A percentile compares a stretch with the other conserved stretches of the same genome.
Evolutionary conservation across 176 grass and related monocot species (phyloP).

Genomic region (Puya raimondii): DNA sequence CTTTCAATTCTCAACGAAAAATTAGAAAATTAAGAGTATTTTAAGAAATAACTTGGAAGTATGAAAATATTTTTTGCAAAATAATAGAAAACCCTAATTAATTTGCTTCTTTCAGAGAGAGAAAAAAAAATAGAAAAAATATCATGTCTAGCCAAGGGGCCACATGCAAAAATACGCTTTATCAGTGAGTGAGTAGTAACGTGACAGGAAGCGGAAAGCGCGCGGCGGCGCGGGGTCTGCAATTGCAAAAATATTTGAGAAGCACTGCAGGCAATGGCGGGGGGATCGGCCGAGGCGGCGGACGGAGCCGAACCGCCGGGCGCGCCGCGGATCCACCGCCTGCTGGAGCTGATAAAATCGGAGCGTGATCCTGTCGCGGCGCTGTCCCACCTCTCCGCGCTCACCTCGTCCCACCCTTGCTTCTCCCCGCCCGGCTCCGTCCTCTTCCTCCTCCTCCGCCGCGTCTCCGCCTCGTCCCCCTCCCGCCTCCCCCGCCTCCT

Average conservation of each 20-base stretch:
- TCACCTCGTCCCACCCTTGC: conserved; percentile 30
- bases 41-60: too few relatives aligned
- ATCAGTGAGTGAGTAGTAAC: too few relatives aligned
- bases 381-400: conserved; percentile 50
- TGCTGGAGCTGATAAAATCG: conserved; percentile 50
- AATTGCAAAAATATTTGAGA: neutral
- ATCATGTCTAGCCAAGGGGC: too few relatives aligned
- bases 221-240: too few relatives aligned
- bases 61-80: too few relatives aligned
- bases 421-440: conserved; percentile 46
- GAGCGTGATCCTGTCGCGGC: conserved; percentile 40
- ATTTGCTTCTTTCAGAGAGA: too few relatives aligned
- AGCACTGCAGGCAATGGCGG: neutral
- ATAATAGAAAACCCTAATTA: too few relatives aligned
- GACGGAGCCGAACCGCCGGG: conserved; percentile 17
- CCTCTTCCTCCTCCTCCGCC: conserved; percentile 77
- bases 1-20: too few relatives aligned
- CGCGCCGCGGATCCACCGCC: conserved; percentile 35
- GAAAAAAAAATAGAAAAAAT: too few relatives aligned
- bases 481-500: conserved; percentile 38
- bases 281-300: neutral
- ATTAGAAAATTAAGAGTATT: too few relatives aligned
- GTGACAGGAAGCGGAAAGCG: too few relatives aligned
- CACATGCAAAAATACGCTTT: too few relatives aligned
- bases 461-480: conserved; percentile 29